Base-by-base conservation (phyloP, 345 rosid species). In the Tarenaya hassleriana region DNA sequence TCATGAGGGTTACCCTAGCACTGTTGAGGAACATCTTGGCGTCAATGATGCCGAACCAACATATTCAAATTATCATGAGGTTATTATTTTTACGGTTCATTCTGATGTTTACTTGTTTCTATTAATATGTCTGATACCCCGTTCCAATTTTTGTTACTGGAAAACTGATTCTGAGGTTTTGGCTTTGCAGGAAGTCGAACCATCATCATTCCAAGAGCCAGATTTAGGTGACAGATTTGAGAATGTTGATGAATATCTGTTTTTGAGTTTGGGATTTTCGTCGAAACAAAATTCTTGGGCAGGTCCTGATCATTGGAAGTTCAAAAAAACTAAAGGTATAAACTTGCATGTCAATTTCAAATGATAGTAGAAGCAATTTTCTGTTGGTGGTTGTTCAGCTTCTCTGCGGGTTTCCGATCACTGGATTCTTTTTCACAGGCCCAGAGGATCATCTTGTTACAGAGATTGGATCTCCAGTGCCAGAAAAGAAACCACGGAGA, bases 281-380 rank as follows among this genome's bases (percentile, higher is more conserved):
- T 69, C 78, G 14, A 88, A 80, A 69, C 89, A 73, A 67, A 91
- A 91, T 77, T 83, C 82, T 45, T 91, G 98, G 98, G 98, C 98
- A 5, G 98, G 98, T 72, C 96, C 98, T 68, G 98, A 84, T 67
- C 95, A 87, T 57, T 91, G 98, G 95, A 87, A 91, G 69, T 91
- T 73, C 60, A 77, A 49, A 33, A 91, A 84, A 75, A 61, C 75
- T 59, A 80, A 84, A 84, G 85, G 92, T 87, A 63, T 41, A 34
- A n/a, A n/a, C 41, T 55, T 37, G 33, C 58, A 52, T 47, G 21
- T 59, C 40, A 18, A n/a, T 53, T n/a, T 16, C 41, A 44, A 60
- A 41, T 46, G 35, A 21, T 32, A 39, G 34, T 1, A 45, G n/a
- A 45, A 32, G n/a, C n/a, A n/a, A 17, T 37, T 50, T 46, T 50